Conservation (phyloP, 2,329 filamentous ascomycete genomes). For the Clonostachys sp. region DNA sequence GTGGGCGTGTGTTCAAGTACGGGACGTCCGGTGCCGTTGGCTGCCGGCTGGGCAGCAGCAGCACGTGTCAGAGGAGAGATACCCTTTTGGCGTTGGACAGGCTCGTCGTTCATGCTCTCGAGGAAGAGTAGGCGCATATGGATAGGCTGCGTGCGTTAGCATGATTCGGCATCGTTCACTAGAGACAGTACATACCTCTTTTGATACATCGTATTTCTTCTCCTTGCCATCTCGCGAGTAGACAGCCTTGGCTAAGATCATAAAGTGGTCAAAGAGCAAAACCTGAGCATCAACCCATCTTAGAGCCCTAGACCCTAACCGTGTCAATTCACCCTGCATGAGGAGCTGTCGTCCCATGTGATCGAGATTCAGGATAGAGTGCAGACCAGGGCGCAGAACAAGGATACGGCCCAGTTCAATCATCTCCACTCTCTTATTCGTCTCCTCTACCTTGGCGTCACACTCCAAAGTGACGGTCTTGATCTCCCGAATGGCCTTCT, state of each 20-base stretch:
- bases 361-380: conserved; percentile 84
- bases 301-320: conserved; percentile 84
- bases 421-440: conserved; percentile 85
- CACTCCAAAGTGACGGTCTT: conserved; percentile 85
- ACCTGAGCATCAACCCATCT: conserved; percentile 93
- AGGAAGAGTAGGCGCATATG: conserved; percentile 94
- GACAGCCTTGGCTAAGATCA: conserved; percentile 83
- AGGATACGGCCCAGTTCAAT: conserved; percentile 80
- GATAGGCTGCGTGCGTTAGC: conserved; percentile 58
- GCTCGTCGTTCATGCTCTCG: conserved; percentile 88
- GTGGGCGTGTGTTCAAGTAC: conserved; percentile 66
- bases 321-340: conserved; percentile 81
- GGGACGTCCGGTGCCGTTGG: conserved; percentile 47
- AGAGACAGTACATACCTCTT: conserved; percentile 53
- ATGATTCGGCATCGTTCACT: conserved; percentile 1
- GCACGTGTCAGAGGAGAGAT: conserved; percentile 59
- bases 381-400: conserved; percentile 81
- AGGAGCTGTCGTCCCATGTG: conserved; percentile 91
- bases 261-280: conserved; percentile 92
- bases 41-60: conserved; percentile 52
- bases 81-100: conserved; percentile 78
- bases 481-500: conserved; percentile 85
- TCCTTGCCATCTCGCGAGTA: conserved; percentile 65
- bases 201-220: conserved; percentile 91
- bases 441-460: conserved; percentile 87